These are phyloP conservation scores for Kalanchoe fedtschenkoi DNA, from an alignment of 164 flowering plant genomes.

Conservation along the genomic window DNA sequence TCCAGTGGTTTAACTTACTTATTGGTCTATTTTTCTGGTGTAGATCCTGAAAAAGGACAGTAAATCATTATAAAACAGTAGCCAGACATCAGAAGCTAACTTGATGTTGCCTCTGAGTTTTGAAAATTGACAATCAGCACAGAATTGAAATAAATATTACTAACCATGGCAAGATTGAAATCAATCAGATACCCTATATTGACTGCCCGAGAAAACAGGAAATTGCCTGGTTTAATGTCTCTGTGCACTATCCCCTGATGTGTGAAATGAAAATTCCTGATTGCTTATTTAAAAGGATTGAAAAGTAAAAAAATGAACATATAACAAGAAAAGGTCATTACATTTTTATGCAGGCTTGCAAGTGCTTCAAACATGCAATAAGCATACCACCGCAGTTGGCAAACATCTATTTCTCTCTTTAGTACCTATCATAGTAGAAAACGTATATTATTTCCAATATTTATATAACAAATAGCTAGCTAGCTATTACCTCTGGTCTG, in stretches of 20 bases:
- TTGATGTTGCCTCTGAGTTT: neutral
- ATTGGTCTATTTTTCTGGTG: constrained; percentile 34
- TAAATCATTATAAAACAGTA: neutral
- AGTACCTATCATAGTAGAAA: constrained; percentile 35
- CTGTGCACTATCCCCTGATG: constrained; percentile 83
- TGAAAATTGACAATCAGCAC: neutral
- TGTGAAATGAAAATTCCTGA: neutral
- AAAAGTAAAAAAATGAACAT: neutral
- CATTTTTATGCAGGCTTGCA: constrained; percentile 82
- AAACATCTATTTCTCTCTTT: constrained; percentile 66
- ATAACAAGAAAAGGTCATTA: constrained; percentile 9
- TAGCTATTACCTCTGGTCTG: constrained; percentile 72
- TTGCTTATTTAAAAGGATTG: neutral
- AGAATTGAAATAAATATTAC: constrained; percentile 14
- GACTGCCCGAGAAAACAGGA: constrained; percentile 63
- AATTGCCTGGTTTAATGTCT: constrained; percentile 97
- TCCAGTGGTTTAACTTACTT: constrained; percentile 32
- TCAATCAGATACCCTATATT: constrained; percentile 87
- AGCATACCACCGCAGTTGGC: constrained; percentile 80
- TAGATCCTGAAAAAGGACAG: constrained; percentile 48
- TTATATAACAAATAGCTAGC: neutral
- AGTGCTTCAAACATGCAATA: constrained; percentile 90
- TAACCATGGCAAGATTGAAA: constrained; percentile 90
- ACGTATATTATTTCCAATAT: constrained; percentile 5
- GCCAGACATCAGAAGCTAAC: neutral